Percentiles rank a stretch among this genome's conserved stretches.
These are phyloP conservation scores for Pseudogymnoascus sp. DNA, from an alignment of 2,329 filamentous ascomycete genomes.

Conservation along the genomic window DNA sequence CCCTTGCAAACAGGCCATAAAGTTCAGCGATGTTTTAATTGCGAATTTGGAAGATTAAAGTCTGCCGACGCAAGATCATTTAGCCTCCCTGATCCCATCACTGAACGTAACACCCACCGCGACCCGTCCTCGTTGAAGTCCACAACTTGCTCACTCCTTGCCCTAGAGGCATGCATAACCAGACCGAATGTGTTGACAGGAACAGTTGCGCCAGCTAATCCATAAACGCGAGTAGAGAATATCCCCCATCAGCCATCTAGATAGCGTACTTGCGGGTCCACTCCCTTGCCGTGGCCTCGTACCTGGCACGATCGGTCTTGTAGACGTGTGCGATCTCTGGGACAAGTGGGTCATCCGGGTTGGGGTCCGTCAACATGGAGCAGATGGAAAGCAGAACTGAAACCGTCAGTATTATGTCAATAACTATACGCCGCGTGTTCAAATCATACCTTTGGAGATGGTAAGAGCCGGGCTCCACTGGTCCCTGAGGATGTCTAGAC, in stretches of 20 bases:
- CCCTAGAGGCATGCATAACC: slow-evolving; percentile 12
- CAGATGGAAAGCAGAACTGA: slow-evolving; percentile 95
- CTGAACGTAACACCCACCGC: slow-evolving; percentile 6
- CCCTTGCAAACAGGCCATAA: slow-evolving; percentile 2
- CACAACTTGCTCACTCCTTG: slow-evolving; percentile 10
- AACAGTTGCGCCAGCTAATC: slow-evolving; percentile 15
- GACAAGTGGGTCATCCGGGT: slow-evolving; percentile 96
- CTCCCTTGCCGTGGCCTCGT: slow-evolving; percentile 93
- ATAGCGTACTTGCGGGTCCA: slow-evolving; percentile 99
- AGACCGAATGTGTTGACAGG: slow-evolving; percentile 12
- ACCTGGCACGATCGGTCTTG: slow-evolving; percentile 95
- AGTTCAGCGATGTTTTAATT: slow-evolving; percentile 10
- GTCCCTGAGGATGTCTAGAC: slow-evolving; percentile 94
- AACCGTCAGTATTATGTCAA: slow-evolving; percentile 11
- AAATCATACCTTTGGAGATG: slow-evolving; percentile 81
- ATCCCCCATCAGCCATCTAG: slow-evolving; percentile 38
- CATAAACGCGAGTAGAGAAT: slow-evolving; percentile 13
- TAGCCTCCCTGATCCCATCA: slow-evolving; percentile 11
- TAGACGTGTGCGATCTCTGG: slow-evolving; percentile 99
- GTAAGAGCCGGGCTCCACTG: slow-evolving; percentile 99
- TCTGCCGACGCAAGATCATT: slow-evolving; percentile 9
- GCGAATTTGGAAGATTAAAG: slow-evolving; percentile 8
- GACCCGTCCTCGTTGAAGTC: slow-evolving; percentile 1
- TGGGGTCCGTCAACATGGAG: slow-evolving; percentile 99
- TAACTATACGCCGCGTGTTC: background rate